A percentile compares a stretch with the other conserved stretches of the same genome.
Evolutionary conservation across 257 asterid species (phyloP).

Genomic region (Ocimum tenuiflorum): DNA sequence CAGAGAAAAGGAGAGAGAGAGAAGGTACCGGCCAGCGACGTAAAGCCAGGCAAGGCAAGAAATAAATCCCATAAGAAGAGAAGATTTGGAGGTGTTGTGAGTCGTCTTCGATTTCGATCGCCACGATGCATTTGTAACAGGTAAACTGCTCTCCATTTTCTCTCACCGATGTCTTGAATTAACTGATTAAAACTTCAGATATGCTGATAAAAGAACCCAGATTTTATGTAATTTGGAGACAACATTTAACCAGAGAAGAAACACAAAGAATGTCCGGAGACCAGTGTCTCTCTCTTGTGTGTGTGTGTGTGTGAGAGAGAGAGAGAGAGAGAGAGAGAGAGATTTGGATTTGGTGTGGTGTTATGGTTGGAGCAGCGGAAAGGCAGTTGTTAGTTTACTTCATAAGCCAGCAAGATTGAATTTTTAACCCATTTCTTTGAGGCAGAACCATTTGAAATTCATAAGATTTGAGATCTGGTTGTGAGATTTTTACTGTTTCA

Average conservation of each 20-base stretch:
- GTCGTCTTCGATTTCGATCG: conserved; percentile 65
- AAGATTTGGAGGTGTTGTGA: conserved; percentile 55
- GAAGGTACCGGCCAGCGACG: conserved; percentile 71
- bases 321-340: no score
- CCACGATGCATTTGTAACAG: conserved; percentile 41
- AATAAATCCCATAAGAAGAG: conserved; percentile 59
- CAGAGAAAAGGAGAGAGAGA: background rate
- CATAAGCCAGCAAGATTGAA: conserved; percentile 10
- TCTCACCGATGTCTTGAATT: background rate
- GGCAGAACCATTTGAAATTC: background rate
- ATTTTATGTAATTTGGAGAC: background rate
- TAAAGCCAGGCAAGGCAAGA: conserved; percentile 96
- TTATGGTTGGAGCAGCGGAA: conserved; percentile 1
- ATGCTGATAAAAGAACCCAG: background rate
- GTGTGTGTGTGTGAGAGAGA: no score
- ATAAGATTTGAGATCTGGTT: background rate
- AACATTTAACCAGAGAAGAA: background rate
- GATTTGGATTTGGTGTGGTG: background rate
- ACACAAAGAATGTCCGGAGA: background rate
- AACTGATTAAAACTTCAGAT: background rate
- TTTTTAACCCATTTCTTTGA: background rate
- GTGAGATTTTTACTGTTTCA: no score
- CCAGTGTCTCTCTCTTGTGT: no score
- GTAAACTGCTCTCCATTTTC: conserved; percentile 37
- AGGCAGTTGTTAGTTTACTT: conserved; percentile 23